A percentile compares a stretch with the other conserved stretches of the same genome.
phyloP scores from a whole-genome alignment of 2,329 filamentous ascomycete genomes.

The Claviceps purpurea region DNA sequence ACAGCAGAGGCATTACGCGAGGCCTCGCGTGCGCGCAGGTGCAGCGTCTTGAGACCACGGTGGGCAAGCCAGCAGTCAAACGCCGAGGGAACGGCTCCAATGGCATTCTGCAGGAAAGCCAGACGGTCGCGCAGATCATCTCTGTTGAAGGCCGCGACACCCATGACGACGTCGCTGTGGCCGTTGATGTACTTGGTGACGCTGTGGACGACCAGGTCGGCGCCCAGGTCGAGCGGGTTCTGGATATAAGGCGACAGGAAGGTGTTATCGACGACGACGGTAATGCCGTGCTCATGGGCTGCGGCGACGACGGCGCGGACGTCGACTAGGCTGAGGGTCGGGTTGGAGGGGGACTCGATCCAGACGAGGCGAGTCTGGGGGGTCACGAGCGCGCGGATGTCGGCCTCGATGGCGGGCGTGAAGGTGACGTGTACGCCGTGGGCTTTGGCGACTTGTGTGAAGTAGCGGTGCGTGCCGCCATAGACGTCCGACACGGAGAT shows the following conservation, averaged over 20 bases:
- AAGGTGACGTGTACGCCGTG: conserved; percentile 94
- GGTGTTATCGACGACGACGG: conserved; percentile 98
- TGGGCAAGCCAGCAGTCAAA: conserved; percentile 99
- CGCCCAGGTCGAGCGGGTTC: conserved; percentile 88
- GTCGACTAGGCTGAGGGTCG: conserved; percentile 84
- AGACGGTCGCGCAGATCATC: conserved; percentile 64
- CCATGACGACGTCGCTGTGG: conserved; percentile 95
- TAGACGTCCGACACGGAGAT: conserved; percentile 97
- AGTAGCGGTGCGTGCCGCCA: conserved; percentile 95
- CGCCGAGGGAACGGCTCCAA: conserved; percentile 83
- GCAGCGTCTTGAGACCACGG: conserved; percentile 89
- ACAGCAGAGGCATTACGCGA: conserved; percentile 68
- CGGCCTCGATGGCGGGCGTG: conserved; percentile 79
- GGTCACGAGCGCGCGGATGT: conserved; percentile 73
- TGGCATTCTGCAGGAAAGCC: conserved; percentile 90
- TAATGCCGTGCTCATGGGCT: conserved; percentile 77
- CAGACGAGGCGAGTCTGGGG: conserved; percentile 87
- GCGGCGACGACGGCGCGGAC: conserved; percentile 72
- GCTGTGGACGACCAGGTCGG: conserved; percentile 91
- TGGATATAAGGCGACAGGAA: conserved; percentile 95
- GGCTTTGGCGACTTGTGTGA: conserved; percentile 90
- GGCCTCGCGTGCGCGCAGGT: conserved; percentile 80
- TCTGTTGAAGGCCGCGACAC: conserved; percentile 88
- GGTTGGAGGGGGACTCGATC: conserved; percentile 92
- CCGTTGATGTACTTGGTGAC: conserved; percentile 99